A percentile compares a stretch with the other conserved stretches of the same genome.
phyloP scores from a whole-genome alignment of 352 stramenopile species.

The Phytophthora vignae region DNA sequence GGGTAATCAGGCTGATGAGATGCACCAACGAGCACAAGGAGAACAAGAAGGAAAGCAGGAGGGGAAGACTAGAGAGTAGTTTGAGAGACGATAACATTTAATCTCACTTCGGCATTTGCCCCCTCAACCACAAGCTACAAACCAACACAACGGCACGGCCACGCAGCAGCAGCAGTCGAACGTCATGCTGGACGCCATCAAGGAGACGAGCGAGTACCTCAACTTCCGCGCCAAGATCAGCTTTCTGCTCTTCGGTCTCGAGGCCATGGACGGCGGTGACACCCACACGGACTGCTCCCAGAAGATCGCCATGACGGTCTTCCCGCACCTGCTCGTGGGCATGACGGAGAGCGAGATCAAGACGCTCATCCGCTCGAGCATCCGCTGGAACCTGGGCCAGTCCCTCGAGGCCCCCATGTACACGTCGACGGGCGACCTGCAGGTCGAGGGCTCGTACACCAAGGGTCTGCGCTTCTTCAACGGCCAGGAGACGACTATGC shows the following conservation, averaged over 20 bases:
- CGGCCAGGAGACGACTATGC: constrained; percentile 68
- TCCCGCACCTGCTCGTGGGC: constrained; percentile 60
- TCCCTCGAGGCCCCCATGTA: constrained; percentile 48
- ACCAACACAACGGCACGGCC: no score
- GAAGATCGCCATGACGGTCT: constrained; percentile 65
- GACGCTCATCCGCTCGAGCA: constrained; percentile 50
- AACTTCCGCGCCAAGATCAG: constrained; percentile 71
- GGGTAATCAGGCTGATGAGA: no score
- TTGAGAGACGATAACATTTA: no score
- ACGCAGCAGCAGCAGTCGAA: constrained; percentile 2
- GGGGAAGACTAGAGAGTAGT: no score
- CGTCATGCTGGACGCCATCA: constrained; percentile 43
- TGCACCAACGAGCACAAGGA: no score
- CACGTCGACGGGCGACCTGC: constrained; percentile 47
- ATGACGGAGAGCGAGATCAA: constrained; percentile 67
- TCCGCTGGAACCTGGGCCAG: constrained; percentile 58
- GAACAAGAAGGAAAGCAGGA: no score
- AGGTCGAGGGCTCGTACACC: constrained; percentile 52
- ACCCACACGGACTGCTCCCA: constrained; percentile 45
- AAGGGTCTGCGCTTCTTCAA: constrained; percentile 70
- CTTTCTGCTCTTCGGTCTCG: constrained; percentile 56
- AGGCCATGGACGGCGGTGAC: constrained; percentile 56
- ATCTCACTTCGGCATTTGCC: no score
- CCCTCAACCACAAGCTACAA: no score
- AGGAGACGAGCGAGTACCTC: constrained; percentile 50